phyloP scores from a whole-genome alignment of 352 stramenopile species.

The Elongisporangium prolatum region DNA sequence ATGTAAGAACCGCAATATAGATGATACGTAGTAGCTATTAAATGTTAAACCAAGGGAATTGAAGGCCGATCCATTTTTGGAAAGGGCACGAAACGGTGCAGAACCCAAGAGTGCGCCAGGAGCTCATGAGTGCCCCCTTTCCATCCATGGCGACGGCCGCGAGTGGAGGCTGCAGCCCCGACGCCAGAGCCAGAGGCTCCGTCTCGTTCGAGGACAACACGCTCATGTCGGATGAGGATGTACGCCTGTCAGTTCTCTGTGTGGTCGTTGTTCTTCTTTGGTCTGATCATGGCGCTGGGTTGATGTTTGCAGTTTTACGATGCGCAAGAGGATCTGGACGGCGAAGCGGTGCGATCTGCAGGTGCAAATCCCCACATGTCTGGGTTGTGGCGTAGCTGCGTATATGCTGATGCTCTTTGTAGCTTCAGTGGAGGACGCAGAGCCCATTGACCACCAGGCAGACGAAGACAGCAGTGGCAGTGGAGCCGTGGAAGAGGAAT shows the following conservation, averaged over 20 bases:
- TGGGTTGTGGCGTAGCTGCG: too few species aligned
- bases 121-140: constrained; percentile 1
- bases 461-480: neutral
- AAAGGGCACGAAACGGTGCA: neutral
- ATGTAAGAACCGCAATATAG: too few species aligned
- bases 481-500: constrained; percentile 12
- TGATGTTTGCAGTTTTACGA: constrained; percentile 55
- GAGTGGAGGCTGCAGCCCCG: constrained; percentile 4
- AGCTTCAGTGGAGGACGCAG: neutral
- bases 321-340: constrained; percentile 47
- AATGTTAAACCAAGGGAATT: neutral
- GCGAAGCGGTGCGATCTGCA: constrained; percentile 17
- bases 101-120: neutral
- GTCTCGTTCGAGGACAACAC: constrained; percentile 43
- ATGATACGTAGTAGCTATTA: too few species aligned
- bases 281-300: neutral
- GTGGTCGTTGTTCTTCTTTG: too few species aligned
- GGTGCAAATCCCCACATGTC: too few species aligned
- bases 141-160: constrained; percentile 3
- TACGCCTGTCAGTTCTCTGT: too few species aligned
- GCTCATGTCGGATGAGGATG: constrained; percentile 55
- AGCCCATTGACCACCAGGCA: constrained; percentile 8
- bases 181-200: neutral
- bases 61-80: neutral
- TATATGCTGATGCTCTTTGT: neutral